Conservation (phyloP, 352 stramenopile species). For the Pythium oligandrum region DNA sequence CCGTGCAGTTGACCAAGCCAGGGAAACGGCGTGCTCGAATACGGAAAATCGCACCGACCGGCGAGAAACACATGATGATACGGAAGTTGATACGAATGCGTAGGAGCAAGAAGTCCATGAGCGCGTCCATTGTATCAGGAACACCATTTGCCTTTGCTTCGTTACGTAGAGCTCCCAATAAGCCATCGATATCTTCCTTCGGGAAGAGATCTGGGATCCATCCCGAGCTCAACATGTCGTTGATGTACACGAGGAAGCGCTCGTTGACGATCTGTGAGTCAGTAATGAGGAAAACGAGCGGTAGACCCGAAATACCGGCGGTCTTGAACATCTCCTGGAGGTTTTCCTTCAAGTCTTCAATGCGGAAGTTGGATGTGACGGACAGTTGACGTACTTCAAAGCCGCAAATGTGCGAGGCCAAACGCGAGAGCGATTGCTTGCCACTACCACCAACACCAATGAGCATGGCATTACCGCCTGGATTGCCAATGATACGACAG, state of each 20-base stretch:
- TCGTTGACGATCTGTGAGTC: slow-evolving; percentile 99
- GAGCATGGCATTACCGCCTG: slow-evolving; percentile 95
- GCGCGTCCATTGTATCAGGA: slow-evolving; percentile 90
- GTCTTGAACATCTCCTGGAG: slow-evolving; percentile 96
- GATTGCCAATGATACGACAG: slow-evolving; percentile 95
- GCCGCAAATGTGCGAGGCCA: slow-evolving; percentile 95
- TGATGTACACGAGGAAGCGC: slow-evolving; percentile 98
- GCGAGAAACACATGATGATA: slow-evolving; percentile 96
- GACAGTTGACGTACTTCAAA: slow-evolving; percentile 95
- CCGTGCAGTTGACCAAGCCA: slow-evolving; percentile 95
- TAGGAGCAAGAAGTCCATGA: slow-evolving; percentile 95
- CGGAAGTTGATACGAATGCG: slow-evolving; percentile 95
- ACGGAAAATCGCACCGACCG: slow-evolving; percentile 95
- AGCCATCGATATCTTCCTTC: slow-evolving; percentile 94
- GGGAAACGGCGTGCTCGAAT: slow-evolving; percentile 95
- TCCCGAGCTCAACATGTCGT: slow-evolving; percentile 91
- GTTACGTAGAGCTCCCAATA: slow-evolving; percentile 88
- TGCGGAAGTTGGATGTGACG: slow-evolving; percentile 94
- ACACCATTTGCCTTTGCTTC: slow-evolving; percentile 95
- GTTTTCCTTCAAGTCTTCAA: slow-evolving; percentile 97
- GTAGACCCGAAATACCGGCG: slow-evolving; percentile 91
- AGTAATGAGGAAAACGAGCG: slow-evolving; percentile 96
- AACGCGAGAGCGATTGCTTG: slow-evolving; percentile 95
- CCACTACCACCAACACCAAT: slow-evolving; percentile 96
- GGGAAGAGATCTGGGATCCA: slow-evolving; percentile 97